A percentile compares a stretch with the other conserved stretches of the same genome.
These are phyloP conservation scores for Chenopodium quinoa DNA, from an alignment of 148 eudicot species.

Conservation along the genomic window DNA sequence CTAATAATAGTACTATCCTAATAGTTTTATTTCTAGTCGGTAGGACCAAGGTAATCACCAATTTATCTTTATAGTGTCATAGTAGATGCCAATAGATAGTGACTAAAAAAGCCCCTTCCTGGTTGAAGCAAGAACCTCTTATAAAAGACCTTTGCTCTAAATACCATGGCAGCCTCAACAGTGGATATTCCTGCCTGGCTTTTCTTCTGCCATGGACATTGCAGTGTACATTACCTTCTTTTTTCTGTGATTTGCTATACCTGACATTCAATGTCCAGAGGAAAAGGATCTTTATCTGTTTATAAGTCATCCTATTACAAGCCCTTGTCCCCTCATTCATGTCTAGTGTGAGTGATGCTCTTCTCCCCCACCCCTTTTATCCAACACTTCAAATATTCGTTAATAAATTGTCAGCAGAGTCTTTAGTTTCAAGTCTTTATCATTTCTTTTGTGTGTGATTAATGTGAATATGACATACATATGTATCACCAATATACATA, in stretches of 20 bases:
- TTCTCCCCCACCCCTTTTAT: no score
- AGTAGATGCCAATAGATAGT: no score
- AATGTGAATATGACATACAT: neutral
- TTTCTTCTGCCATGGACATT: neutral
- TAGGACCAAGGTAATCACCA: no score
- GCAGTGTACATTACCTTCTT: neutral
- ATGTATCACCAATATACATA: neutral
- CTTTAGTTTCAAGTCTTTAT: neutral
- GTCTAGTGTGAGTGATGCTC: neutral
- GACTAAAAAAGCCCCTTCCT: neutral
- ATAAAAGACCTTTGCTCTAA: neutral
- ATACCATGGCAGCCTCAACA: neutral
- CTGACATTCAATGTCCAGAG: neutral
- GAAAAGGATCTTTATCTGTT: neutral
- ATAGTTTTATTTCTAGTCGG: no score
- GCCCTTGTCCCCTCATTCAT: neutral
- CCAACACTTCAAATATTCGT: neutral
- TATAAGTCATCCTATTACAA: neutral
- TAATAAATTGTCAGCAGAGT: neutral
- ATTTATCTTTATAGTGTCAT: no score
- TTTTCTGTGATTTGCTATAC: neutral
- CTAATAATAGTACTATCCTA: no score
- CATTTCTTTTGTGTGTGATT: neutral
- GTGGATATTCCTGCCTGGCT: neutral
- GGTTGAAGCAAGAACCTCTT: neutral